Conservation (phyloP, 1,284 basidiomycete species). For the Ustilago sp. region DNA sequence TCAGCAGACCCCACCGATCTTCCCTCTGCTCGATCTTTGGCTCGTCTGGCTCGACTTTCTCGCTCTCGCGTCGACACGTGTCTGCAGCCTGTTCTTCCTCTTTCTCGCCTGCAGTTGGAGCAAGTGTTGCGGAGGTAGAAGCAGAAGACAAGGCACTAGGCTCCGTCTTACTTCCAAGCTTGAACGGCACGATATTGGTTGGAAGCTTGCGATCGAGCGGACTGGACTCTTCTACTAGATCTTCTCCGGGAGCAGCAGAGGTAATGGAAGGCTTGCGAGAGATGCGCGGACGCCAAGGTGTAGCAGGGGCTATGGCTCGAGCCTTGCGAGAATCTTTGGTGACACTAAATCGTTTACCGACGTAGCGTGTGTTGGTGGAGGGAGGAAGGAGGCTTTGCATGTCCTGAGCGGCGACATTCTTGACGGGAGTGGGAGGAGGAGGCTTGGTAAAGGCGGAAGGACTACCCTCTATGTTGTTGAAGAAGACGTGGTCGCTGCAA, state of each 20-base stretch:
- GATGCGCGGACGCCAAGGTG: slow-evolving; percentile 41
- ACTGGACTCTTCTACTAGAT: slow-evolving; percentile 13
- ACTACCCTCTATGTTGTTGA: slow-evolving; percentile 15
- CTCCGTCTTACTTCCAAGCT: slow-evolving; percentile 16
- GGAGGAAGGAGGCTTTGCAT: neutral
- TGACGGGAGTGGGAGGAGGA: neutral
- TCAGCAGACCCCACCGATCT: slow-evolving; percentile 21
- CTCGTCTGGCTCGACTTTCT: neutral
- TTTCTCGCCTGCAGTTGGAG: slow-evolving; percentile 14
- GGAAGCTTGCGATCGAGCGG: slow-evolving; percentile 34
- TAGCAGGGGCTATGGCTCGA: slow-evolving; percentile 22
- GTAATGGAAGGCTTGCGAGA: slow-evolving; percentile 17
- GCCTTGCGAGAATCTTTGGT: slow-evolving; percentile 21
- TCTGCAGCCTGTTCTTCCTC: slow-evolving; percentile 1
- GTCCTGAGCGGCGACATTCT: neutral
- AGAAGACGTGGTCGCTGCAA: slow-evolving; percentile 29
- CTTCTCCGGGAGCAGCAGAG: slow-evolving; percentile 4
- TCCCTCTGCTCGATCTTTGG: slow-evolving; percentile 24
- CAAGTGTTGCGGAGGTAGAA: slow-evolving; percentile 32
- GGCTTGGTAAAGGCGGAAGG: slow-evolving; percentile 8
- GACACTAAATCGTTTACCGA: slow-evolving; percentile 14
- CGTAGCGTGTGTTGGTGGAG: neutral
- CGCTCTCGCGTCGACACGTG: neutral
- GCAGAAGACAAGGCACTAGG: slow-evolving; percentile 15
- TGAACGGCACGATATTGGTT: slow-evolving; percentile 8